Conservation (phyloP, 2,329 filamentous ascomycete species). For the Lasiodiplodia sp. region DNA sequence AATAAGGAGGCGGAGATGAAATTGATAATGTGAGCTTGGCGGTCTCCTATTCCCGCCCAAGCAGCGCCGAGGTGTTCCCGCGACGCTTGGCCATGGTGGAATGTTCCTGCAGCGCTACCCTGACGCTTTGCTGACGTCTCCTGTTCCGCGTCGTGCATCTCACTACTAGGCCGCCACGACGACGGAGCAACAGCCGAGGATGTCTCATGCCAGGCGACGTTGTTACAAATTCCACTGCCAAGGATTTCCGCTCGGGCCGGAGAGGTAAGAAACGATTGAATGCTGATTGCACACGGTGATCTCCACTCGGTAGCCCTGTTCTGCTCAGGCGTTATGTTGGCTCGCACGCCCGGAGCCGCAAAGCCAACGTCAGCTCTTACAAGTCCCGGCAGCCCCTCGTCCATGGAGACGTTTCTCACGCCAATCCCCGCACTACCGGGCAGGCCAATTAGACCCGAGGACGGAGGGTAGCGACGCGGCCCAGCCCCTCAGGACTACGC, state of each 20-base stretch:
- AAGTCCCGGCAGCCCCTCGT: background rate
- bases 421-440: background rate
- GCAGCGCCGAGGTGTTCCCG: constrained; percentile 1
- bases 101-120: background rate
- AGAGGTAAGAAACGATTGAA: background rate
- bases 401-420: background rate
- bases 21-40: constrained; percentile 7
- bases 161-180: background rate
- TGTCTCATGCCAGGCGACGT: background rate
- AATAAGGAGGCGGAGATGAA: constrained; percentile 12
- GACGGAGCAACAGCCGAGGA: background rate
- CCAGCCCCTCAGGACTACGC: background rate
- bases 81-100: background rate
- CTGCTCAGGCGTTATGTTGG: constrained; percentile 4
- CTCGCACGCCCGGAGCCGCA: background rate
- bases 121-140: background rate
- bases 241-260: constrained; percentile 14
- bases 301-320: background rate
- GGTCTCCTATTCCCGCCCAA: constrained; percentile 10
- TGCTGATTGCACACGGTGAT: constrained; percentile 5
- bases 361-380: constrained; percentile 20
- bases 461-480: background rate
- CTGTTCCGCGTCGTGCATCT: background rate
- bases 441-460: background rate
- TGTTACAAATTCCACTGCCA: background rate